Base-by-base conservation (phyloP, 179 eudicot genomes). In the Spergularia azorica region DNA sequence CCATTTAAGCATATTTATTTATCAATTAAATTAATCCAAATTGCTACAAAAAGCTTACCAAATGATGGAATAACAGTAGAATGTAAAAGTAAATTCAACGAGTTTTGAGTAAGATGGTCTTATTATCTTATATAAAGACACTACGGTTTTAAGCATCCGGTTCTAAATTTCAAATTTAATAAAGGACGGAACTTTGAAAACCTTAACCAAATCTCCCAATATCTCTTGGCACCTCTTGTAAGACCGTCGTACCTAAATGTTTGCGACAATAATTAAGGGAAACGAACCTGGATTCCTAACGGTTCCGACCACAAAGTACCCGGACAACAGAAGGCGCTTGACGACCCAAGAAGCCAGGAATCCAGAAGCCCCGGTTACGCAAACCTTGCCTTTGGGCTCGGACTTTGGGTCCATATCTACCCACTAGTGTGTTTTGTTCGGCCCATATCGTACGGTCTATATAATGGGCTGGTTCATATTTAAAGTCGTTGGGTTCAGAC, bases 351-450 rank as follows among this genome's bases (percentile, higher is more conserved):
- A 95, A 74, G 99, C 99, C 26, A 95, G 48, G 73, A 82, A 95
- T 38, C 97, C 98, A 14, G 97, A 85, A 32, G 95, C 98, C 65
- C 98, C 98, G 0, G 98, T 95, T 46, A 95, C 99, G 32, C 99
- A 95, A 8, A 95, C 97, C 76, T 82, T 88, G 67, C 97, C 94
- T 83, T 83, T 85, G 67, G 55, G 15, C 72, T 74, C 61, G 0
- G 26, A 18, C 56, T 72, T 71, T 76, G 74, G 73, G 26, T 81
- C 86, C 87, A 85, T 82, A 17, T 70, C 38, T 46, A 20, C 43
- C 6, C 6, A 65, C 6, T 6, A 7, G 12, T 64, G 20, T 57
- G 60, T 57, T 20, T 26, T 41, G 58, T 54, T 12, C 38, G 58
- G 9, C 26, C 46, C 63, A 48, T 13, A n/a, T 43, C 39, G 2